Evolutionary conservation across 1,284 basidiomycete genomes (phyloP).

Genomic region (Caloboletus inedulis): DNA sequence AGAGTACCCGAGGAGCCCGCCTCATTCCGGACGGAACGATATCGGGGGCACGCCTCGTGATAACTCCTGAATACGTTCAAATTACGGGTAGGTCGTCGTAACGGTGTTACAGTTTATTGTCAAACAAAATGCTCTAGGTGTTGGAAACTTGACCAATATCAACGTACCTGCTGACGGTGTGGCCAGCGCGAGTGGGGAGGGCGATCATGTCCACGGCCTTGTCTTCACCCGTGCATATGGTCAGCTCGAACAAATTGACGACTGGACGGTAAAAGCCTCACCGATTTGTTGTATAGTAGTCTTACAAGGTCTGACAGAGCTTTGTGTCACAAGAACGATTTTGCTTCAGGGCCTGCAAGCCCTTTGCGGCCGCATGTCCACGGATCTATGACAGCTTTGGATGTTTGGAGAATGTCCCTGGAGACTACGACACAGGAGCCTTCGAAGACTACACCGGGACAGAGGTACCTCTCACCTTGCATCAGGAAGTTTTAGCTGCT

Average conservation of each 20-base stretch:
- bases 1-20: conserved; percentile 62
- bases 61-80: conserved; percentile 69
- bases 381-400: conserved; percentile 66
- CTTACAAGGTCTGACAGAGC: conserved; percentile 39
- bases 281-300: not conserved
- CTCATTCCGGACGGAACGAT: conserved; percentile 76
- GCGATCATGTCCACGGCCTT: conserved; percentile 65
- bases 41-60: conserved; percentile 66
- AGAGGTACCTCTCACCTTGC: conserved; percentile 58
- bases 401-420: conserved; percentile 65
- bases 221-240: conserved; percentile 74
- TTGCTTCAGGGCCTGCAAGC: conserved; percentile 73
- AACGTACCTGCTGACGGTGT: conserved; percentile 62
- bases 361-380: conserved; percentile 61
- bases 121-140: conserved; percentile 36
- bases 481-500: conserved; percentile 59
- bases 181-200: conserved; percentile 60
- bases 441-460: conserved; percentile 60
- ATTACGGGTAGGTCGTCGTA: conserved; percentile 47
- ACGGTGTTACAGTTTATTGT: not conserved
- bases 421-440: conserved; percentile 50
- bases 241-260: conserved; percentile 51
- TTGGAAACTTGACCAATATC: conserved; percentile 63
- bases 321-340: conserved; percentile 60
- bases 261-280: conserved; percentile 57